Percentiles rank a stretch among this genome's conserved stretches.
phyloP scores from a whole-genome alignment of 257 asterid species.

The Coffea canephora region DNA sequence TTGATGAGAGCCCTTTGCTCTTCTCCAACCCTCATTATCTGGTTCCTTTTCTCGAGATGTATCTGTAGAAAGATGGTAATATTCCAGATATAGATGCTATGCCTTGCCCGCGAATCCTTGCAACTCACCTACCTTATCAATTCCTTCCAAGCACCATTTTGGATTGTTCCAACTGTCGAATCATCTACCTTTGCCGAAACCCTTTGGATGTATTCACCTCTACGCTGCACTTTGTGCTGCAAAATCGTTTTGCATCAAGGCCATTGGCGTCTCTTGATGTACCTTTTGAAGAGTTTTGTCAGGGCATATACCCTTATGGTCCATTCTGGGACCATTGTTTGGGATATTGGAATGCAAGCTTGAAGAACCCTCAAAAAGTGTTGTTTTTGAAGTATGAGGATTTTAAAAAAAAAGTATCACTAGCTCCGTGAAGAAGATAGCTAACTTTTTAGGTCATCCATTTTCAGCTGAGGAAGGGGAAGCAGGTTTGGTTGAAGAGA shows the following conservation, averaged over 20 bases:
- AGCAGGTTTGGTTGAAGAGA: constrained; percentile 34
- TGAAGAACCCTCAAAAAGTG: constrained; percentile 14
- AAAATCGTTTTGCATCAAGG: constrained; percentile 21
- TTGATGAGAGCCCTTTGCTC: constrained; percentile 36
- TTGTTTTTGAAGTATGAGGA: constrained; percentile 53
- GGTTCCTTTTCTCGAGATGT: constrained; percentile 43
- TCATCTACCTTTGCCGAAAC: constrained; percentile 48
- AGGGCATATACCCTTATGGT: constrained; percentile 41
- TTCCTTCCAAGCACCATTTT: constrained; percentile 33
- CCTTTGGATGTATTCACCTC: constrained; percentile 51
- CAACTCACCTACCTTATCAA: constrained; percentile 39
- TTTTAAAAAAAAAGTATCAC: constrained; percentile 25
- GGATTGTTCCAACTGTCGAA: constrained; percentile 24
- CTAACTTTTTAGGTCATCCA: constrained; percentile 46
- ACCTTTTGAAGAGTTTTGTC: constrained; percentile 12
- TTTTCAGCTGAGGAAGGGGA: constrained; percentile 37
- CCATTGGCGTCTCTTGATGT: constrained; percentile 16
- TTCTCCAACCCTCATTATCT: constrained; percentile 50
- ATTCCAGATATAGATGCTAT: not conserved
- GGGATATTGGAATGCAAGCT: constrained; percentile 46
- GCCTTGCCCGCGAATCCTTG: constrained; percentile 36
- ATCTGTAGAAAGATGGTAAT: constrained; percentile 20
- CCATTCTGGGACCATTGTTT: constrained; percentile 69
- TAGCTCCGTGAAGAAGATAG: constrained; percentile 32
- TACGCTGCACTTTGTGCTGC: constrained; percentile 26